Base-by-base conservation (phyloP, 2,329 filamentous ascomycete genomes). In the Aspergillus puulaauensis region DNA sequence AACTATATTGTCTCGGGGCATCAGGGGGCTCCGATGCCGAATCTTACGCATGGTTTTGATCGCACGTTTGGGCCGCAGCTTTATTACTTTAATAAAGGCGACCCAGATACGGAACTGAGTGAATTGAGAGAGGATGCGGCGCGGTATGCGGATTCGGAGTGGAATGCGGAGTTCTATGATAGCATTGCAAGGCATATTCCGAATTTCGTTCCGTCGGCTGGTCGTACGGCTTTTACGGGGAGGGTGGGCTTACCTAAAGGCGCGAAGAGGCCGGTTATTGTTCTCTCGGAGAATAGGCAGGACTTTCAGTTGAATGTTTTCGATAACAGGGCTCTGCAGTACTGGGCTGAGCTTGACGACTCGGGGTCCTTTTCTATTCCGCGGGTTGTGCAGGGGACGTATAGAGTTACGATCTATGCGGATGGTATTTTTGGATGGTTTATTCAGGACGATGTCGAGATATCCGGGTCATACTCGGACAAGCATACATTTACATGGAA, bases 1-100 rank as follows among this genome's bases (percentile, higher is more conserved):
- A 86, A 88, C 64, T 88, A 88, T 64, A 81, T 83, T 69, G 80
- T 82, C 9, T 84, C 81, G 0, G 87, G 87, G 56, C 85, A 88
- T 61, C 84, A 87, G 52, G 85, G 86, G 2, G 82, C 84, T 55
- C 82, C 83, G 39, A 84, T 82, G 15, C 85, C 86, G 5, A 86
- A 87, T 63, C 87, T 88, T 63, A 86, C 83, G 1, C 70, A 84
- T 59, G 86, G 86, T 0, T 87, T 87, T 62, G 85, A 88, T 63
- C 78, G 85, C 2, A 88, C 86, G 0, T 87, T 87, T 64, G 86
- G 86, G 1, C 86, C 85, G 62, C 81, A 83, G 68, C 86, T 81
- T 64, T 88, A 82, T 65, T 77, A 86, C 65, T 88, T 88, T 75
- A 88, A 87, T 69, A 79, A 79, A 49, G 83, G 2, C 69, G 75